These are phyloP conservation scores for Exobasidium rhododendri DNA, from an alignment of 1,284 basidiomycete species.

Conservation along the genomic window DNA sequence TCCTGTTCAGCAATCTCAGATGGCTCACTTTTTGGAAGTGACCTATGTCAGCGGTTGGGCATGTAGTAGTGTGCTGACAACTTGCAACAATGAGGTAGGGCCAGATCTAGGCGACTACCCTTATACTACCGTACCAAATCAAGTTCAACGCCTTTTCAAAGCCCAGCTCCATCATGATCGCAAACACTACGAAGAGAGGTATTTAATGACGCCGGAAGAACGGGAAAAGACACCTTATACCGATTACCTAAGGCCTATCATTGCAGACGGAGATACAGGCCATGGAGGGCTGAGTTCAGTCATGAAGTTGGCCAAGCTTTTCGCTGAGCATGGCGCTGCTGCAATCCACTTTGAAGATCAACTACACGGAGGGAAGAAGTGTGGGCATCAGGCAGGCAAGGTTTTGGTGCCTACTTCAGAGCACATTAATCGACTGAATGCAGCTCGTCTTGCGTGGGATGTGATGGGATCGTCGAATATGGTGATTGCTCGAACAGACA, in stretches of 20 bases:
- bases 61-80: conserved; percentile 66
- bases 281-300: conserved; percentile 53
- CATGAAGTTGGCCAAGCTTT: conserved; percentile 53
- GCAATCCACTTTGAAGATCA: conserved; percentile 54
- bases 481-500: conserved; percentile 84
- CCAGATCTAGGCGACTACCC: conserved; percentile 94
- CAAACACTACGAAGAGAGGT: conserved; percentile 53
- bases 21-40: conserved; percentile 89
- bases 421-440: conserved; percentile 76
- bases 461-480: conserved; percentile 82
- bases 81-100: conserved; percentile 90
- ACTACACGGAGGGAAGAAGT: conserved; percentile 58
- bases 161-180: conserved; percentile 54
- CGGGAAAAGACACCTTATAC: conserved; percentile 50
- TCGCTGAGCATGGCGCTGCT: conserved; percentile 58
- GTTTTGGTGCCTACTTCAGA: conserved; percentile 84
- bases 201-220: conserved; percentile 38
- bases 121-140: conserved; percentile 86
- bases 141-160: conserved; percentile 55
- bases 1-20: conserved; percentile 92
- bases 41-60: conserved; percentile 98
- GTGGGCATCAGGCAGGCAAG: conserved; percentile 89
- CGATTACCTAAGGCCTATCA: conserved; percentile 53
- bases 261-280: conserved; percentile 53
- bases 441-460: conserved; percentile 82